phyloP scores from a whole-genome alignment of 2,329 filamentous ascomycete species.

The Neopestalotiopsis sp. region DNA sequence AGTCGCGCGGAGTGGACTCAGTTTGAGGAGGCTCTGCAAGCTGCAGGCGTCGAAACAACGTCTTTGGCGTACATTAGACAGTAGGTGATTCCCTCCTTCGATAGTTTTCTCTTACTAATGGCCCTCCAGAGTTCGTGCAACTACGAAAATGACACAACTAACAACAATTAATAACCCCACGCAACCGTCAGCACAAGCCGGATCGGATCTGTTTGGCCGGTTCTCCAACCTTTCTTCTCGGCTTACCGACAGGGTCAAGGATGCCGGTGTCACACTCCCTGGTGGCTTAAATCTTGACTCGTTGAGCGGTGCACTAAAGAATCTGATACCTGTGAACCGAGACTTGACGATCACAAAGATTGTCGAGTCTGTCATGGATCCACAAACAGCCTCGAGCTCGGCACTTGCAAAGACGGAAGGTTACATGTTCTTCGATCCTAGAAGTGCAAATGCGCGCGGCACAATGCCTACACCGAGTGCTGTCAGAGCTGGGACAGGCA shows the following conservation, averaged over 20 bases:
- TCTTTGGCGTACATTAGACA: constrained; percentile 86
- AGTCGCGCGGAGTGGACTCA: constrained; percentile 80
- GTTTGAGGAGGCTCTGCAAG: constrained; percentile 83
- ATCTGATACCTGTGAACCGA: constrained; percentile 94
- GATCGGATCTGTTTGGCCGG: constrained; percentile 85
- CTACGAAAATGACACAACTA: constrained; percentile 98
- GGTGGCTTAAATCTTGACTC: constrained; percentile 85
- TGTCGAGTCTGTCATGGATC: constrained; percentile 97
- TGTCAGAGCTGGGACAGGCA: constrained; percentile 51
- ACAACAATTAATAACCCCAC: constrained; percentile 82
- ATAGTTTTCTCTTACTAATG: constrained; percentile 28
- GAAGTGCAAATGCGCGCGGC: constrained; percentile 89
- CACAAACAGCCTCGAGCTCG: constrained; percentile 83
- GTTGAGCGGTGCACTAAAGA: constrained; percentile 94
- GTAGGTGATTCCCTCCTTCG: constrained; percentile 50
- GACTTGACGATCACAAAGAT: constrained; percentile 98
- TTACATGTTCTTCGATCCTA: constrained; percentile 96
- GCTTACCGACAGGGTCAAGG: constrained; percentile 91
- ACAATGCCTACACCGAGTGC: constrained; percentile 83
- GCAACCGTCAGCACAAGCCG: constrained; percentile 63
- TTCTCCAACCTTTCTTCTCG: constrained; percentile 92
- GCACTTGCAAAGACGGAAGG: constrained; percentile 96
- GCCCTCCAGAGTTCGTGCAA: constrained; percentile 75
- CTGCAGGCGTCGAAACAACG: constrained; percentile 75
- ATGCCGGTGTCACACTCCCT: constrained; percentile 77